Conservation (phyloP, 2,329 filamentous ascomycete genomes). For the Beauveria varroae region DNA sequence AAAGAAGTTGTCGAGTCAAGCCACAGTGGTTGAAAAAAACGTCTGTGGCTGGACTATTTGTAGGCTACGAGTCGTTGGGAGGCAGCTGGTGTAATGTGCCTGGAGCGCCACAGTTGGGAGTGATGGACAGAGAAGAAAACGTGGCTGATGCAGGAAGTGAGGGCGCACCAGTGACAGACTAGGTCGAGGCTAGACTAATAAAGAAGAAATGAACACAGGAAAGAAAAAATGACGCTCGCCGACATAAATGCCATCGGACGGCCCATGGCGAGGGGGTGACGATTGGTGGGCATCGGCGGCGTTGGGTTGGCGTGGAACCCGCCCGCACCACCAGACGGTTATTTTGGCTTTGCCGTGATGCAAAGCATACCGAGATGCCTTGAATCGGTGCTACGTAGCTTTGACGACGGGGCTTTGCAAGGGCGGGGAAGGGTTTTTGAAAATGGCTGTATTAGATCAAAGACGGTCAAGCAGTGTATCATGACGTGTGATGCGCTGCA, state of each 20-base stretch:
- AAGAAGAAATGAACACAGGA: background rate
- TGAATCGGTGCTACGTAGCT: background rate
- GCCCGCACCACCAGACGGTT: background rate
- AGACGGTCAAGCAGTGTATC: background rate
- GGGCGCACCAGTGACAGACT: background rate
- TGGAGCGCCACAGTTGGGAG: background rate
- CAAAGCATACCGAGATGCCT: background rate
- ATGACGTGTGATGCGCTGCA: too few species aligned
- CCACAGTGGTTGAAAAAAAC: background rate
- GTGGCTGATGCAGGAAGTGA: background rate
- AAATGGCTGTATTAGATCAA: background rate
- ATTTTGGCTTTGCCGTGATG: background rate
- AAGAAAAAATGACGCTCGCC: background rate
- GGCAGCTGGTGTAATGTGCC: background rate
- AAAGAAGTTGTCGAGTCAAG: background rate
- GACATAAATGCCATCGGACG: too few species aligned
- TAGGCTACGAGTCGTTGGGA: background rate
- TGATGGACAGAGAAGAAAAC: background rate
- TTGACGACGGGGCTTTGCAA: background rate
- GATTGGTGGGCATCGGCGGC: slow-evolving; percentile 7
- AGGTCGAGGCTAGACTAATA: background rate
- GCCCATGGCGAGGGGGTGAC: background rate
- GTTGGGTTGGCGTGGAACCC: slow-evolving; percentile 1
- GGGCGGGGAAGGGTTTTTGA: background rate
- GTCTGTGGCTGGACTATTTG: slow-evolving; percentile 9